Evolutionary conservation across 345 rosid genomes (phyloP).

Genomic region (Aethionema arabicum): DNA sequence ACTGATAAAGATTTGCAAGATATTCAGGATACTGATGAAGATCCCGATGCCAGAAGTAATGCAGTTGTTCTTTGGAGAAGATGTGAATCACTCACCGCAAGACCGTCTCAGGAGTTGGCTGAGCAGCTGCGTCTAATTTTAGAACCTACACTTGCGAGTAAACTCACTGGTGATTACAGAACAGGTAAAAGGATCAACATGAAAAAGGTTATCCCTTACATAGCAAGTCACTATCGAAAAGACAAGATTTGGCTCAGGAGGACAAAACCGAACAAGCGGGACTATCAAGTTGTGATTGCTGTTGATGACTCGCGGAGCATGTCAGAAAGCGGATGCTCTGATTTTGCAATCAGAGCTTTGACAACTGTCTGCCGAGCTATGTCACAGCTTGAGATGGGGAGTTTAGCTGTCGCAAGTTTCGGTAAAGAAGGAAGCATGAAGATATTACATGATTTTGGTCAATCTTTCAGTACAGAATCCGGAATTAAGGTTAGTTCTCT

Average conservation of each 20-base stretch:
- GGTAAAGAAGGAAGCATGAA: constrained; percentile 80
- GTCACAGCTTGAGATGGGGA: constrained; percentile 93
- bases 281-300: constrained; percentile 88
- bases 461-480: constrained; percentile 75
- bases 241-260: constrained; percentile 97
- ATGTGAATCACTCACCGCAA: constrained; percentile 70
- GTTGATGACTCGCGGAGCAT: constrained; percentile 94
- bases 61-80: constrained; percentile 71
- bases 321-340: constrained; percentile 86
- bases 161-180: constrained; percentile 93
- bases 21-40: constrained; percentile 44
- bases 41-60: constrained; percentile 45
- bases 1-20: constrained; percentile 43
- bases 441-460: constrained; percentile 86
- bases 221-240: constrained; percentile 90
- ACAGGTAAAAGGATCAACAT: constrained; percentile 96
- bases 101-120: constrained; percentile 87
- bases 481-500: constrained; percentile 69
- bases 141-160: constrained; percentile 93
- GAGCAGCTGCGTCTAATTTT: constrained; percentile 91
- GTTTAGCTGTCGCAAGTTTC: constrained; percentile 86
- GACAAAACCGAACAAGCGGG: constrained; percentile 93
- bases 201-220: constrained; percentile 96
- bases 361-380: constrained; percentile 91
- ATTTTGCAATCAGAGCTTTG: constrained; percentile 85